Percentiles rank a stretch among this genome's conserved stretches.
These are phyloP conservation scores for Zychaea mexicana DNA, from an alignment of 371 early-diverging fungal genomes.

Conservation along the genomic window DNA sequence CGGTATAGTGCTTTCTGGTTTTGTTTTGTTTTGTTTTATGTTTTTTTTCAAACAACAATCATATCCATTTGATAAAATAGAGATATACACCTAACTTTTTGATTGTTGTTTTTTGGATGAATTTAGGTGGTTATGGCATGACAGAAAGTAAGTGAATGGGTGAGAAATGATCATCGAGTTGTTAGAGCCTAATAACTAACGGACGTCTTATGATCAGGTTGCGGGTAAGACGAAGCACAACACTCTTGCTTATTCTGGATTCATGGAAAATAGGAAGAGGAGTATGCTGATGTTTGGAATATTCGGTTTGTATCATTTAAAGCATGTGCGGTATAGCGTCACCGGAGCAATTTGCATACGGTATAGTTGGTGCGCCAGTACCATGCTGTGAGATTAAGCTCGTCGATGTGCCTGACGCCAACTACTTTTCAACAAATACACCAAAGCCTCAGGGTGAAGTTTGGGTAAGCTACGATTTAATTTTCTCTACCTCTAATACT, in stretches of 20 bases:
- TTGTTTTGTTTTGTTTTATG: not conserved
- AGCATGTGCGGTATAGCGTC: slow-evolving; percentile 53
- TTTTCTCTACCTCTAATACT: not conserved
- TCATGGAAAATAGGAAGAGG: no score
- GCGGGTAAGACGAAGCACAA: not conserved
- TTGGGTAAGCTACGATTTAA: slow-evolving; percentile 46
- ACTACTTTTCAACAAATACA: slow-evolving; percentile 68
- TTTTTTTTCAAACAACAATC: not conserved
- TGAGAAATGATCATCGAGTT: no score
- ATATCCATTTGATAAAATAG: no score
- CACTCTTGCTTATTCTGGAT: not conserved
- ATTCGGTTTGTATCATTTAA: not conserved
- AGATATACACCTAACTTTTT: no score
- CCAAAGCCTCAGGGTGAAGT: slow-evolving; percentile 85
- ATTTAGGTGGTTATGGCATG: slow-evolving; percentile 67
- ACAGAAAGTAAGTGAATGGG: slow-evolving; percentile 24
- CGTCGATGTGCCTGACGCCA: slow-evolving; percentile 83
- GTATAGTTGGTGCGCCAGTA: slow-evolving; percentile 82
- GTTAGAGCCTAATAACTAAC: no score
- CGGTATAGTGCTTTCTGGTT: slow-evolving; percentile 12
- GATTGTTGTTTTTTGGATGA: not conserved
- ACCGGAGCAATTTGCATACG: slow-evolving; percentile 61
- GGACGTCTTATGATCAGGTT: slow-evolving; percentile 17
- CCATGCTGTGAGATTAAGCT: slow-evolving; percentile 89
- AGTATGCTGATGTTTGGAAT: not conserved